These are phyloP conservation scores for Wickerhamiella dianesei DNA, from an alignment of 805 yeast genomes.

Conservation along the genomic window DNA sequence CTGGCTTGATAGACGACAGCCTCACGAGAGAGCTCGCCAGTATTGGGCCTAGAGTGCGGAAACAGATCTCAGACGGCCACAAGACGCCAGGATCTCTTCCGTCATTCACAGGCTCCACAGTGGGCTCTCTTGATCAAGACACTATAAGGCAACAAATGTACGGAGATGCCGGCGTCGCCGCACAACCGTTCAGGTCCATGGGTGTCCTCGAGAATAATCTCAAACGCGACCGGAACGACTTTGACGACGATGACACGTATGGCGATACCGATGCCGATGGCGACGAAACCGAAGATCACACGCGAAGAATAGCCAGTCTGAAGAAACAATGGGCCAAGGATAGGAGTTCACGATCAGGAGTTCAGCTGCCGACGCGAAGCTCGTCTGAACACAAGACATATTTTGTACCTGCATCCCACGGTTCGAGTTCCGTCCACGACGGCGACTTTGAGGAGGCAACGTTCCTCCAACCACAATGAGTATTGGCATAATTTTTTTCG, in stretches of 20 bases:
- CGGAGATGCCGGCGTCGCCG: background rate
- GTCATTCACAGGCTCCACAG: constrained; percentile 17
- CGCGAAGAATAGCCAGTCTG: background rate
- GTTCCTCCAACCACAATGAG: constrained; percentile 16
- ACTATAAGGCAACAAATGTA: constrained; percentile 3
- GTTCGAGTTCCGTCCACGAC: constrained; percentile 7
- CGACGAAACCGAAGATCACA: constrained; percentile 5
- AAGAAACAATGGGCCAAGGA: background rate
- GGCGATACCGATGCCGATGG: constrained; percentile 19
- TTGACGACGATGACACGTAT: constrained; percentile 16
- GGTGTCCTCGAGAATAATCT: constrained; percentile 3
- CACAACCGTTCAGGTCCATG: constrained; percentile 6
- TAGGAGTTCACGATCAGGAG: background rate
- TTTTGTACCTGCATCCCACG: constrained; percentile 10
- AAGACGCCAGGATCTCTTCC: constrained; percentile 17
- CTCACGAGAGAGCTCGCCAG: constrained; percentile 16
- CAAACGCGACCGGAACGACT: constrained; percentile 3
- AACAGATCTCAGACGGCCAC: constrained; percentile 24
- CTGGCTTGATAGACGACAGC: constrained; percentile 13
- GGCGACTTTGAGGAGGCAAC: constrained; percentile 23
- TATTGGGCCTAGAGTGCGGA: constrained; percentile 21
- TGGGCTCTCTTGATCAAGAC: constrained; percentile 17
- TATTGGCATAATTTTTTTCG: background rate
- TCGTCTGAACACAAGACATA: constrained; percentile 5
- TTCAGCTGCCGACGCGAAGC: constrained; percentile 1